Evolutionary conservation across 805 yeast species (phyloP), one percentile per base, ranked within the genome.

Genomic region (Saccharomyces paradoxus): DNA sequence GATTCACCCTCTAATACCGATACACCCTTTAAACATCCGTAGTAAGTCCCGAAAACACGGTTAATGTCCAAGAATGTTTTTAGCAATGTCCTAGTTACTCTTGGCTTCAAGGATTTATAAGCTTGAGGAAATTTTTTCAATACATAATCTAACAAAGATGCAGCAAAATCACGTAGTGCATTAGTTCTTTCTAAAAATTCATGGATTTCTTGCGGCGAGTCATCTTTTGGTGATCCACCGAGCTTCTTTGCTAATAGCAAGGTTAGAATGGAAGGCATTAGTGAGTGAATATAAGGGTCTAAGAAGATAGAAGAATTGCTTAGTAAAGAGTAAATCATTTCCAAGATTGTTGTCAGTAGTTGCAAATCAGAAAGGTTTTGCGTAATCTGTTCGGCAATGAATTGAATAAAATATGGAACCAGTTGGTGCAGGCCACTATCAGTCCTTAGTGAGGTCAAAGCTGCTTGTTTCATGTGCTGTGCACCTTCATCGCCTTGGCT

Each of bases 381-480:
- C 0, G 98, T 89, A 54, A 94, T 83, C 61, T 95, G 96, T 66
- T 94, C 99, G 6, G 97, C 96, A 37, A 90, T 89, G 66, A 94
- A 91, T 67, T 94, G 98, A 51, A 94, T 91, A 63, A 94, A 88
- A 68, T 94, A 94, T 1, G 99, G 99, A 4, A 95, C 94, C 50
- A 94, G 73, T 71, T 94, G 99, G 74, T 94, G 99, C 55, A 94
- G 74, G 32, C 99, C 99, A 1, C 97, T 96, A 67, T 94, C 99
- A 30, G 87, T 84, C 56, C 87, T 82, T 56, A 94, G 74, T 8
- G 96, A 87, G 29, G 85, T 83, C 53, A 94, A 75, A 1, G 97
- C 97, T 0, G 97, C 94, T 41, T 81, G 79, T 59, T 80, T 82
- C 66, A 89, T 73, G 46, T 76, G 75, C 56, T 64, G 63, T 2